Base-by-base conservation (phyloP, 169 alveolate genomes). In the Cryptosporidium xiaoi region DNA sequence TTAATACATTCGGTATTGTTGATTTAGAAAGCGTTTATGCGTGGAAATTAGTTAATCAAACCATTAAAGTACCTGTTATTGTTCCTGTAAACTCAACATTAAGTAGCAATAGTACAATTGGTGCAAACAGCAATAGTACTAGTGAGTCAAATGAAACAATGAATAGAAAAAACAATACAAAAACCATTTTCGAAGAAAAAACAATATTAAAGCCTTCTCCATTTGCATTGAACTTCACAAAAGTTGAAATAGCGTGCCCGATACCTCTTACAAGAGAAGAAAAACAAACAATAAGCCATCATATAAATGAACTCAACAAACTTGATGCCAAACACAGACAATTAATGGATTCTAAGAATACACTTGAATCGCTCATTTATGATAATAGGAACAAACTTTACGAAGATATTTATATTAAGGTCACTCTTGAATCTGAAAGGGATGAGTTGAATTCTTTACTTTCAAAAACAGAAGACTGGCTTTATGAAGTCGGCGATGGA, bases 1-100 rank as follows among this genome's bases (percentile, higher is more conserved):
- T 77, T 5, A 66, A 77, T 18, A 18, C 87, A 15, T 62, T n/a
- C 56, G 87, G 87, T n/a, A 60, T 77, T 58, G 33, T 77, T 51
- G 46, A 53, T 77, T 24, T 77, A 18, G 87, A 77, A 15, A 77
- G 71, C 27, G 87, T 60, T 16, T 62, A 40, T 62, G 87, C 65
- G 33, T 77, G 87, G 87, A 60, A 77, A 34, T 20, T 77, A 64
- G 87, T 77, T n/a, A 77, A 77, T 51, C 65, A 60, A 27, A 77
- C 87, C 18, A 77, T 77, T 18, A 77, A 18, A 24, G 83, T 69
- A 16, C 83, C 83, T 18, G 66, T 53, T 16, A 24, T 29, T 29
- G 55, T 69, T 1, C 68, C 83, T 31, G 53, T 40, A 8, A 77
- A 77, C n/a, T 58, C 71, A 16, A 40, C 46, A 31, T 6, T 34